Base-by-base conservation (phyloP, 345 rosid species). In the Sonneratia caseolaris region DNA sequence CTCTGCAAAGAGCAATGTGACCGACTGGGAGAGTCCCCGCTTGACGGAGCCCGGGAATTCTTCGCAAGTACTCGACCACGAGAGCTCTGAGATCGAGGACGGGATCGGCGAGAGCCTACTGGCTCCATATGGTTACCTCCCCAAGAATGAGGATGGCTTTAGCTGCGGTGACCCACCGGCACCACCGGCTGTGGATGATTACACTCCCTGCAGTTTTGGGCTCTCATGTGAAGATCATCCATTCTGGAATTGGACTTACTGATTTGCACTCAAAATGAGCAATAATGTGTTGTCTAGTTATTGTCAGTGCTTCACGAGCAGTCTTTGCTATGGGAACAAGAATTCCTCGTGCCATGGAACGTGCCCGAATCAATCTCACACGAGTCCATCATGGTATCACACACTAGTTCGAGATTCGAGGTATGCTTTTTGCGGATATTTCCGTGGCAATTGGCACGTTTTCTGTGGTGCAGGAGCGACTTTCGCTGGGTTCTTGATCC, bases 231-330 rank as follows among this genome's bases (percentile, higher is more conserved):
- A 84, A 67, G 87, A 89, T 81, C 88, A 81, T 40, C 82, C 81
- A 36, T 78, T 88, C 68, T 86, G 89, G 88, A 75, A 76, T 21
- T 86, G 86, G 81, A 72, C 80, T 71, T 80, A 73, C 76, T 83
- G 75, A 79, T 45, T 10, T 68, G 37, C 49, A 42, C 36, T 62
- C 7, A 14, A 62, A 62, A 42, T 4, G 32, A 62, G 37, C 38
- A 62, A 62, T 62, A 14, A 62, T 10, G 1, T 11, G 22, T 59
- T 21, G 0, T 36, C 32, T 42, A 62, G 27, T 27, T 35, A 62
- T 32, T 32, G 27, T 4, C 9, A 1, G 45, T 4, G 10, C 45
- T 0, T 9, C 10, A 42, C 45, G 45, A 42, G 1, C 32, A 27
- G 32, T 27, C 32, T 27, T 27, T 27, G 32, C 32, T 27, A 27